Conservation (phyloP, 1,284 basidiomycete genomes). For the Ceratobasidium sp. region DNA sequence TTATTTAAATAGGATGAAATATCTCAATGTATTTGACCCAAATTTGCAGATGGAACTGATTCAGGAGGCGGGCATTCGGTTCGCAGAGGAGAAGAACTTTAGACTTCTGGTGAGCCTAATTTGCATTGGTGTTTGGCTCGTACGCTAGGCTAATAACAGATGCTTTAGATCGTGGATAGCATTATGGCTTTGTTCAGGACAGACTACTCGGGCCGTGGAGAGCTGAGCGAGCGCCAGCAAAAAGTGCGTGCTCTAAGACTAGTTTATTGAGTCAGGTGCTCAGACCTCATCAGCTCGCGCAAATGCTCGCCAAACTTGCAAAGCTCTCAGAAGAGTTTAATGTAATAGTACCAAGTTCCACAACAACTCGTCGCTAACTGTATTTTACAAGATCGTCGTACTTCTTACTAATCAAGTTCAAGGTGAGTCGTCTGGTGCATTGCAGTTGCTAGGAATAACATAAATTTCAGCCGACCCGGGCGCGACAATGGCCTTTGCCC, state of each 20-base stretch:
- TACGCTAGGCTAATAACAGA: conserved; percentile 2
- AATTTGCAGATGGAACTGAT: conserved; percentile 77
- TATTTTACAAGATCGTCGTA: conserved; percentile 69
- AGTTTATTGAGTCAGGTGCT: not conserved
- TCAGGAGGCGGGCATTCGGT: conserved; percentile 80
- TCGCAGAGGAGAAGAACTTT: conserved; percentile 83
- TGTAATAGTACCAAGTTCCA: conserved; percentile 51
- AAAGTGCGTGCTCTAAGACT: conserved; percentile 58
- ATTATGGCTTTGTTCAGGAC: conserved; percentile 96
- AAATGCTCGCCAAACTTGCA: conserved; percentile 89
- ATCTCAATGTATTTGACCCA: not conserved
- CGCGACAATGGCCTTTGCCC: conserved; percentile 92
- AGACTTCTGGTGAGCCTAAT: conserved; percentile 62
- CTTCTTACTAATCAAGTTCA: conserved; percentile 93
- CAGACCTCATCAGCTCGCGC: conserved; percentile 55
- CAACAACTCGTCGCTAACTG: not conserved
- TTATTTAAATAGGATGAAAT: not conserved
- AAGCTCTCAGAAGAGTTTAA: conserved; percentile 93
- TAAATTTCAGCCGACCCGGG: conserved; percentile 78
- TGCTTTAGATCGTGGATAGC: conserved; percentile 80
- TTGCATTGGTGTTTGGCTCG: conserved; percentile 26
- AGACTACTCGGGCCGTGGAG: conserved; percentile 90
- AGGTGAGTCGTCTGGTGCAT: conserved; percentile 55
- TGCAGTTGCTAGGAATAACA: not conserved
- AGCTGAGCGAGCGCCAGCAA: conserved; percentile 90